Base-by-base conservation (phyloP, 169 alveolate genomes). In the Fabrea salina region DNA sequence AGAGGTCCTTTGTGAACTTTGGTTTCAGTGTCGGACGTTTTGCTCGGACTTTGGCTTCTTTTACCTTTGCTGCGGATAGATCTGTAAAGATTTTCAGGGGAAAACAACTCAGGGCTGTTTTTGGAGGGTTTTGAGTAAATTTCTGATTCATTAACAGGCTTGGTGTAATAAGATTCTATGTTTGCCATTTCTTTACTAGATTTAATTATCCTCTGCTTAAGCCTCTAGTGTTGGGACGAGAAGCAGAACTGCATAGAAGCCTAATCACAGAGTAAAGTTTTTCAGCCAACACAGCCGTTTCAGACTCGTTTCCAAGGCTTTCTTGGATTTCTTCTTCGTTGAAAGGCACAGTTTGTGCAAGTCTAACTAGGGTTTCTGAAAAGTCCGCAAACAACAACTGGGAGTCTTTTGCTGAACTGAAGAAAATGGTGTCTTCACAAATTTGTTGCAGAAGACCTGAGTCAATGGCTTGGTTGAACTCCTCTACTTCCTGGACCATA, bases 251-350 rank as follows among this genome's bases (percentile, higher is more conserved):
- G 27, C 59, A 70, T 25, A 70, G 37, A 1, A 70, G 27, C n/a
- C 79, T 70, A 6, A 70, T 47, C 16, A 70, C 43, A 27, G 79
- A 70, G 22, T 70, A 64, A 4, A 70, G 11, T 27, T 70, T 70
- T 49, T 70, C 79, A 70, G 79, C 66, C n/a, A 70, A 50, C 22
- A 70, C 33, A 22, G 30, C 59, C 1, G 64, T 70, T 19, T 70
- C 79, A 19, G 66, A 39, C n/a, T 70, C 35, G 30, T 70, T 49
- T 47, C 44, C 59, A 5, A 70, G 30, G 16, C 25, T 44, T 70
- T 70, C 44, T 49, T 27, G 19, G 43, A 70, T 70, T 47, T 70
- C 79, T 70, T 70, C 79, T 47, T 70, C 79, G 37, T 70, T 32
- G 33, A 70, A 70, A 41, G 79, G 79, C 16, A 49, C 59, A 70